A percentile compares a stretch with the other conserved stretches of the same genome.
phyloP scores from a whole-genome alignment of 164 flowering plant genomes.

The Kalanchoe fedtschenkoi region DNA sequence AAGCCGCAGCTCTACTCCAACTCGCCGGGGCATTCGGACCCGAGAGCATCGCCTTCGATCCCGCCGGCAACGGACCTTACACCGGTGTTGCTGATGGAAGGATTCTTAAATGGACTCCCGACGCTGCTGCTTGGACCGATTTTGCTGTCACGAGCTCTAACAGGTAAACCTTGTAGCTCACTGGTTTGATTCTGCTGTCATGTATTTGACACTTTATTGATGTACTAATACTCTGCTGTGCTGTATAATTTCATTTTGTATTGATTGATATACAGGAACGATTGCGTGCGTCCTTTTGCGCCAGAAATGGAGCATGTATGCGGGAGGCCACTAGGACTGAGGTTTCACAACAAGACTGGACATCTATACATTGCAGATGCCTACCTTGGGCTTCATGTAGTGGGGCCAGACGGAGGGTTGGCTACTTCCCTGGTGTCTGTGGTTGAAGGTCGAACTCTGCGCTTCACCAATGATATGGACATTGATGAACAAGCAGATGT shows the following conservation, averaged over 20 bases:
- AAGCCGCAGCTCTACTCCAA: slow-evolving; percentile 14
- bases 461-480: slow-evolving; percentile 60
- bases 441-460: slow-evolving; percentile 35
- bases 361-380: slow-evolving; percentile 66
- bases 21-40: slow-evolving; percentile 44
- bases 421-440: slow-evolving; percentile 35
- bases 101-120: slow-evolving; percentile 41
- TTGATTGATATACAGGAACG: slow-evolving; percentile 20
- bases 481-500: slow-evolving; percentile 38
- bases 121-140: slow-evolving; percentile 28
- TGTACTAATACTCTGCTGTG: not conserved
- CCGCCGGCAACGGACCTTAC: slow-evolving; percentile 55
- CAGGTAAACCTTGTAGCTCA: slow-evolving; percentile 23
- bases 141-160: slow-evolving; percentile 48
- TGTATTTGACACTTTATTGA: not conserved
- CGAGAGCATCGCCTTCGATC: slow-evolving; percentile 61
- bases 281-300: slow-evolving; percentile 45
- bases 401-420: slow-evolving; percentile 52
- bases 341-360: slow-evolving; percentile 49
- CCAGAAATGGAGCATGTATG: slow-evolving; percentile 58
- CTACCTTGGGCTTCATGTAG: slow-evolving; percentile 48
- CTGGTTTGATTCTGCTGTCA: not conserved
- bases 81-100: slow-evolving; percentile 67
- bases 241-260: no score
- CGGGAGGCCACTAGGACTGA: slow-evolving; percentile 60